Percentiles rank a stretch among this genome's conserved stretches.
phyloP scores from a whole-genome alignment of 768 basidiomycete species.

The Lentinus tigrinus region DNA sequence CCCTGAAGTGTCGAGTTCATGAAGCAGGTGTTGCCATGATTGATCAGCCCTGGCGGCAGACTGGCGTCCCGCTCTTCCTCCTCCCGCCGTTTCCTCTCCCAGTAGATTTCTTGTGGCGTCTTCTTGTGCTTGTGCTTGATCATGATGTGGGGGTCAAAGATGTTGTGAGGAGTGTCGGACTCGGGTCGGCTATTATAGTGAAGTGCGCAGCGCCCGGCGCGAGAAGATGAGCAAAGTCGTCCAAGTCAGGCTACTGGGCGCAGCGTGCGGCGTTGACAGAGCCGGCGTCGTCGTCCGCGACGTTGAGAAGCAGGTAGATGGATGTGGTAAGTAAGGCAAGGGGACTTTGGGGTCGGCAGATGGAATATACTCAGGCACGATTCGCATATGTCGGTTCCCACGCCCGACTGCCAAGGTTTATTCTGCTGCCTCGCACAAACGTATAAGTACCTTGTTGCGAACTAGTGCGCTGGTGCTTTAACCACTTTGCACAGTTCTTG shows the following conservation, averaged over 20 bases:
- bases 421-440: too few relatives aligned
- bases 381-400: too few relatives aligned
- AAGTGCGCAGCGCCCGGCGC: conserved; percentile 15
- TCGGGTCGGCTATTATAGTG: not conserved
- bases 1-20: conserved; percentile 95
- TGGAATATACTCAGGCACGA: too few relatives aligned
- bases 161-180: not conserved
- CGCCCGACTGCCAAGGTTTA: too few relatives aligned
- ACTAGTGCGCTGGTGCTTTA: too few relatives aligned
- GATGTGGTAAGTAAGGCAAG: too few relatives aligned
- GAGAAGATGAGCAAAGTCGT: conserved; percentile 2
- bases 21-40: conserved; percentile 91
- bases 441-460: too few relatives aligned
- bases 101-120: conserved; percentile 64
- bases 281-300: not conserved
- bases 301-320: not conserved
- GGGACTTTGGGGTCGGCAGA: too few relatives aligned
- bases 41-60: conserved; percentile 72
- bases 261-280: conserved; percentile 5
- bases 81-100: conserved; percentile 56
- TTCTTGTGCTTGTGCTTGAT: conserved; percentile 42
- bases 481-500: too few relatives aligned
- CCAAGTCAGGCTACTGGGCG: conserved; percentile 8
- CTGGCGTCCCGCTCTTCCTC: conserved; percentile 59
- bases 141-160: conserved; percentile 13